Conservation (phyloP, 768 basidiomycete species). For the Pholiota molesta region DNA sequence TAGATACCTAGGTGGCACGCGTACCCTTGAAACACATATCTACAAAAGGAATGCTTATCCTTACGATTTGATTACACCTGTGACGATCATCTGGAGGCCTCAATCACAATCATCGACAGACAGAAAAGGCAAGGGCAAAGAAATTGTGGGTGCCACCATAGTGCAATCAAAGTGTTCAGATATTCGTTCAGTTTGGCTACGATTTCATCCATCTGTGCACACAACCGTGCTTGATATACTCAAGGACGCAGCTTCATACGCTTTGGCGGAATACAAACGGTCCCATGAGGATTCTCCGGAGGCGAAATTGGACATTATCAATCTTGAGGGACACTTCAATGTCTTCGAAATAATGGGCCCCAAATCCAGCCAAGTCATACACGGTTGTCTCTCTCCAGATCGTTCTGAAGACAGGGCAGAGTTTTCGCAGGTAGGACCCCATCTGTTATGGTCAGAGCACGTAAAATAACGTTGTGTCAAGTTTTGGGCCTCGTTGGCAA, state of each 20-base stretch:
- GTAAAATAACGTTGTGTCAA: constrained; percentile 25
- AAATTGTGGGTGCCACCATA: constrained; percentile 1
- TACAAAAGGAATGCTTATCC: constrained; percentile 72
- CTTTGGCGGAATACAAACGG: constrained; percentile 20
- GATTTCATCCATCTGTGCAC: constrained; percentile 76
- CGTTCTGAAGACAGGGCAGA: constrained; percentile 51
- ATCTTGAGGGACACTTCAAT: constrained; percentile 72
- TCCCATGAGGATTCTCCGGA: constrained; percentile 24
- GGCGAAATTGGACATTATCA: constrained; percentile 63
- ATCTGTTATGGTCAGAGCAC: not conserved
- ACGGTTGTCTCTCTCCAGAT: constrained; percentile 59
- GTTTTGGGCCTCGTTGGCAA: constrained; percentile 70
- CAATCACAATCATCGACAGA: constrained; percentile 19
- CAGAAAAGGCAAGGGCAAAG: constrained; percentile 14
- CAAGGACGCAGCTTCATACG: constrained; percentile 50
- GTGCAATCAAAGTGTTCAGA: constrained; percentile 11
- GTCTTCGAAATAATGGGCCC: constrained; percentile 92
- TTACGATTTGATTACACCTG: constrained; percentile 67
- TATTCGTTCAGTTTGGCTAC: constrained; percentile 67
- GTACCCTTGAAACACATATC: constrained; percentile 65
- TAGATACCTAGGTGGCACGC: constrained; percentile 69
- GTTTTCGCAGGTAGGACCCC: constrained; percentile 55
- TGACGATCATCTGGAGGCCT: constrained; percentile 76
- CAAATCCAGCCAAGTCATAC: constrained; percentile 73
- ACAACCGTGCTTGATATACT: constrained; percentile 58